A percentile compares a stretch with the other conserved stretches of the same genome.
These are phyloP conservation scores for Fagopyrum tataricum DNA, from an alignment of 148 eudicot species.

Conservation along the genomic window DNA sequence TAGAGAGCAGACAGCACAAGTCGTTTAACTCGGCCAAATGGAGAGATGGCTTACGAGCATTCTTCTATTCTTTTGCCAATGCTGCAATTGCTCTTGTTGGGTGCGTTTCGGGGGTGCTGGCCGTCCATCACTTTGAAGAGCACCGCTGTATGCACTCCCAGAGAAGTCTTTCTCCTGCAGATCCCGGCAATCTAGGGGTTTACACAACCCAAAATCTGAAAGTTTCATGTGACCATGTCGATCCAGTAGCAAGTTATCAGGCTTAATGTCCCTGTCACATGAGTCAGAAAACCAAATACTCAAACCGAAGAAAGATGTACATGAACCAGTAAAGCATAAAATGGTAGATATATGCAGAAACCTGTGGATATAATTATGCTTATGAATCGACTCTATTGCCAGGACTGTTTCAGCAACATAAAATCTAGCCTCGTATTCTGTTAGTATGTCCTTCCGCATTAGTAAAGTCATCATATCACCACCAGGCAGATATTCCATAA, in stretches of 20 bases:
- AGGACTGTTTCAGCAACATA: constrained; percentile 95
- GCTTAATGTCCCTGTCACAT: constrained; percentile 88
- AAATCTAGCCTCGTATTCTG: constrained; percentile 93
- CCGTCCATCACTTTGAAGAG: constrained; percentile 92
- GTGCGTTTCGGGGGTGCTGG: constrained; percentile 75
- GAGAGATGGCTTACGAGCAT: constrained; percentile 63
- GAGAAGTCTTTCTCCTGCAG: constrained; percentile 93
- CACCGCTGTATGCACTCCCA: constrained; percentile 64
- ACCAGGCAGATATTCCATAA: constrained; percentile 98
- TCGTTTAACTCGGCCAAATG: background rate
- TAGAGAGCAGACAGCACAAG: background rate
- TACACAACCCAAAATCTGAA: constrained; percentile 97
- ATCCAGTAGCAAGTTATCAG: constrained; percentile 95
- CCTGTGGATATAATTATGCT: constrained; percentile 97
- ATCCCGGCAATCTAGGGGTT: constrained; percentile 84
- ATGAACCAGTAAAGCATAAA: background rate
- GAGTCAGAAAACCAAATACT: constrained; percentile 7
- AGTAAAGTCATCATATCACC: constrained; percentile 99
- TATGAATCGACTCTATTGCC: constrained; percentile 93
- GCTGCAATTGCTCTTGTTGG: constrained; percentile 90
- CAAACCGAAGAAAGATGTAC: constrained; percentile 8
- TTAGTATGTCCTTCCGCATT: constrained; percentile 93
- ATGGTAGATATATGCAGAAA: constrained; percentile 19
- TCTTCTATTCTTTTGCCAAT: constrained; percentile 97
- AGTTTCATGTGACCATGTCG: constrained; percentile 90